These are phyloP conservation scores for Nannizziopsis barbatae DNA, from an alignment of 2,329 filamentous ascomycete genomes.

Conservation along the genomic window DNA sequence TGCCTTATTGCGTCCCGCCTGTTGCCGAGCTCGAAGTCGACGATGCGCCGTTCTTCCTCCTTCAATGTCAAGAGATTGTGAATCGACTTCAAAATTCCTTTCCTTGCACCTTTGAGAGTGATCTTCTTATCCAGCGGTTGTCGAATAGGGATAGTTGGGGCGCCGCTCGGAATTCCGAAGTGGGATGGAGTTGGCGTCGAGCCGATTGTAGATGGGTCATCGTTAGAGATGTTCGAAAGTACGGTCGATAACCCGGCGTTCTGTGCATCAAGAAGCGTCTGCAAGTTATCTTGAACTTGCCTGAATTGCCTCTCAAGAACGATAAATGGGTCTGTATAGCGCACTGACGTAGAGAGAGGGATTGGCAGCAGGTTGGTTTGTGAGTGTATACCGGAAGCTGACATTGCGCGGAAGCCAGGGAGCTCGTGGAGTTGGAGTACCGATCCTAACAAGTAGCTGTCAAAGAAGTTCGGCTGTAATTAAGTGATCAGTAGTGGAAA, in stretches of 20 bases:
- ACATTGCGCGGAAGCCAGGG: neutral
- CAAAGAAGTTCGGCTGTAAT: no score
- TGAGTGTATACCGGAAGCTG: neutral
- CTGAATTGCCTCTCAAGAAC: constrained; percentile 43
- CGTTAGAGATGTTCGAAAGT: constrained; percentile 34
- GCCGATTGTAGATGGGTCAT: constrained; percentile 38
- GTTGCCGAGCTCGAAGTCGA: constrained; percentile 38
- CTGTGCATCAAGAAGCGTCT: constrained; percentile 50
- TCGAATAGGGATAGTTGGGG: constrained; percentile 29
- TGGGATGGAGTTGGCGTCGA: constrained; percentile 26
- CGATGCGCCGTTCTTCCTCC: constrained; percentile 43
- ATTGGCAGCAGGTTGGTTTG: constrained; percentile 18
- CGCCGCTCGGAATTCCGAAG: constrained; percentile 22
- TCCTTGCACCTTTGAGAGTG: constrained; percentile 43
- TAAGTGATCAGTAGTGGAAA: no score
- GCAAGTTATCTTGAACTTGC: constrained; percentile 47
- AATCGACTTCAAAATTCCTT: constrained; percentile 48
- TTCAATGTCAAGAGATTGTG: constrained; percentile 46
- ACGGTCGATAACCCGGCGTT: constrained; percentile 46
- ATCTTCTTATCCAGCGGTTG: constrained; percentile 37
- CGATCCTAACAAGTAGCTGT: neutral
- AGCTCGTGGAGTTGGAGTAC: neutral
- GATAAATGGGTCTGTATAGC: constrained; percentile 36
- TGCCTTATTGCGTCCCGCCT: constrained; percentile 39
- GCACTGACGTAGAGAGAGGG: constrained; percentile 23